Base-by-base conservation (phyloP, 345 rosid species). In the Heritiera littoralis region DNA sequence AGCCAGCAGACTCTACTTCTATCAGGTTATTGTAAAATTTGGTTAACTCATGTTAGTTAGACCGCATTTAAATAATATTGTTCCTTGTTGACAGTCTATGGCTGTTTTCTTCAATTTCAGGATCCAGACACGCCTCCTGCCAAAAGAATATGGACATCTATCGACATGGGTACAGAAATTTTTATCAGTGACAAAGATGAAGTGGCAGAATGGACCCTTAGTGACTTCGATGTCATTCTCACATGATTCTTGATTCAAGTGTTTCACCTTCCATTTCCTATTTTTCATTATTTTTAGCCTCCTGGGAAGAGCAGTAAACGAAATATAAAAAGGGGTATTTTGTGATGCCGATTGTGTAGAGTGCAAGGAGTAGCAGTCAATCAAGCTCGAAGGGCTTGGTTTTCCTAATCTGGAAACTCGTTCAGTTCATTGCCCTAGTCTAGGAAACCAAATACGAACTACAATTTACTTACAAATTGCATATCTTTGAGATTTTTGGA, bases 141-240 rank as follows among this genome's bases (percentile, higher is more conserved):
- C 14, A 88, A 87, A 86, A 91, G 97, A 79, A 83, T 86, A 14
- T 91, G 97, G 93, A 84, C 90, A 61, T 89, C 97, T 14, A 79
- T 92, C 6, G 89, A 92, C 72, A 77, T 78, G 74, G 97, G 95
- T 51, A 91, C 95, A 0, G 92, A 91, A 82, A 86, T 91, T 78
- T 89, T 85, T 56, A 77, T 84, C 9, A 87, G 87, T 32, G 40
- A 72, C 46, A 64, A 80, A 79, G 86, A 85, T 46, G 92, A 87
- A 80, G 81, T 78, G 56, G 93, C 91, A 45, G 95, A 92, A 73
- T 89, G 95, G 92, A 78, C 78, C 65, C 76, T 91, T 51, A 87
- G 87, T 61, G 91, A 90, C 75, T 91, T 91, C 6, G 86, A 91
- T 70, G 89, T 91, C 73, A 69, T 86, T 78, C 63, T 89, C 46